These are phyloP conservation scores for Dissophora globulifera DNA, from an alignment of 192 early-diverging fungal genomes.

Conservation along the genomic window DNA sequence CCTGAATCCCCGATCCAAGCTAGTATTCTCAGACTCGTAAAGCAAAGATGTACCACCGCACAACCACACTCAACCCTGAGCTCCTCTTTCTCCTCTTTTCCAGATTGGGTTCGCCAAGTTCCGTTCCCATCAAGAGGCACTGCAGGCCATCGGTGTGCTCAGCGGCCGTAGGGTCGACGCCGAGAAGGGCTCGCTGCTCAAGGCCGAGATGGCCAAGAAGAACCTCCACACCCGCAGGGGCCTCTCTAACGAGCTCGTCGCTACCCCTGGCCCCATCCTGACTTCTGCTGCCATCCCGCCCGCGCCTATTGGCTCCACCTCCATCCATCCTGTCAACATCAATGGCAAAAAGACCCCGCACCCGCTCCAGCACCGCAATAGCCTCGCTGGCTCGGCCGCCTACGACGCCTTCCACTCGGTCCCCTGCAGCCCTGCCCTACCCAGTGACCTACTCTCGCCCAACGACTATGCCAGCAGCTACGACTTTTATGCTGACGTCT, in stretches of 20 bases:
- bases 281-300: constrained; percentile 25
- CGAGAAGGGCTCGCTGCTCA: constrained; percentile 85
- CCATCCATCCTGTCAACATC: constrained; percentile 48
- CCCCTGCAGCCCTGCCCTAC: constrained; percentile 58
- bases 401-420: constrained; percentile 57
- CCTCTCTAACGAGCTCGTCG: constrained; percentile 61
- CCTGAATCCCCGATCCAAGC: no score
- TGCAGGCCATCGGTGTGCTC: constrained; percentile 91
- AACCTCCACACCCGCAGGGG: constrained; percentile 95
- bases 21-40: no score
- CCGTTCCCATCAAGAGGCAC: constrained; percentile 87
- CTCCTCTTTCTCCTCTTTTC: background rate
- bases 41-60: no score
- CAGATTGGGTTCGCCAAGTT: constrained; percentile 99
- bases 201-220: constrained; percentile 99
- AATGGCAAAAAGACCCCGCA: constrained; percentile 36
- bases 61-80: no score
- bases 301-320: constrained; percentile 46
- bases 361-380: constrained; percentile 52
- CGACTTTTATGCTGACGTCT: constrained; percentile 63
- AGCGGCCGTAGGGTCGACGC: constrained; percentile 93
- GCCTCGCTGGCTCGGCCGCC: constrained; percentile 44
- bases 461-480: constrained; percentile 60
- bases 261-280: constrained; percentile 22
- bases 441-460: constrained; percentile 67